Percentiles rank a stretch among this genome's conserved stretches.
Evolutionary conservation across 2,329 filamentous ascomycete genomes (phyloP).

Genomic region (Akanthomyces dipterigenus): DNA sequence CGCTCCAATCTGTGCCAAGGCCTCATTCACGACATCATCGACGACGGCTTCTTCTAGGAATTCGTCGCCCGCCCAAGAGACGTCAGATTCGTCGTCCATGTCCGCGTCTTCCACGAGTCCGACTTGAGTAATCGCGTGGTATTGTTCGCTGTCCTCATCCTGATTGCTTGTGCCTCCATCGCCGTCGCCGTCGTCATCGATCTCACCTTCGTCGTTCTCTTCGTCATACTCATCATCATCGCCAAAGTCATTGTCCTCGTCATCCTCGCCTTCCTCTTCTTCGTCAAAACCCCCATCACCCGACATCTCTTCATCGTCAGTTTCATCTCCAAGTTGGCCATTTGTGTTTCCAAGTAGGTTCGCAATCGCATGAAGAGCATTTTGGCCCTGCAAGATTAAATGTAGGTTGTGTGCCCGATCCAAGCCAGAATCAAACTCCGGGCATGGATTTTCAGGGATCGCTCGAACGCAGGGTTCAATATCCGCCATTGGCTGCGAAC

Average conservation of each 20-base stretch:
- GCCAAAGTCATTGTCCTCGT: too few species aligned
- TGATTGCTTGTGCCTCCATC: slow-evolving; percentile 15
- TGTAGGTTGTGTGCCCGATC: background rate
- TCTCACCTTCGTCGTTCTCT: background rate
- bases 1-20: background rate
- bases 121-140: background rate
- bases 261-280: slow-evolving; percentile 6
- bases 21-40: slow-evolving; percentile 1
- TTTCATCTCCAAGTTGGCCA: background rate
- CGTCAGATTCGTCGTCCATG: background rate
- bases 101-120: background rate
- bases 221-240: background rate
- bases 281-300: slow-evolving; percentile 14
- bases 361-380: slow-evolving; percentile 3
- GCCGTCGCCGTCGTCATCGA: background rate
- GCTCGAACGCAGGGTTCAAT: slow-evolving; percentile 18
- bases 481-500: slow-evolving; percentile 20
- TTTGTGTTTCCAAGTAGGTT: background rate
- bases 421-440: background rate
- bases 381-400: background rate
- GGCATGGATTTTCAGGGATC: slow-evolving; percentile 24
- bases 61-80: background rate
- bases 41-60: background rate
- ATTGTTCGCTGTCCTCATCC: background rate
- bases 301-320: slow-evolving; percentile 6